Base-by-base conservation (phyloP, 257 asterid species). In the Nicotiana obtusifolia region DNA sequence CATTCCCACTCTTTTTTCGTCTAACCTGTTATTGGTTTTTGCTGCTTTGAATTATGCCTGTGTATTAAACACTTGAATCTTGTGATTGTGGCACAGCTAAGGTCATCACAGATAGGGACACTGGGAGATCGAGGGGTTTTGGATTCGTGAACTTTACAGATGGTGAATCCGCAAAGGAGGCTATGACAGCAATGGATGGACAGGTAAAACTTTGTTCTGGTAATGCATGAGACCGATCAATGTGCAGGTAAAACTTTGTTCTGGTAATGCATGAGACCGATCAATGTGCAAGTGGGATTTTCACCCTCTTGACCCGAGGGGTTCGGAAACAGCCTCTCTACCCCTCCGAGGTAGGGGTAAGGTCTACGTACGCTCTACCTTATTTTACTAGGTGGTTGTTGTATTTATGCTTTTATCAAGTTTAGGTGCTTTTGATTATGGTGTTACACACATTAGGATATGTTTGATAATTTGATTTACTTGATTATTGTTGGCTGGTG, bases 181-280 rank as follows among this genome's bases (percentile, higher is more conserved):
- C 98, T 14, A 49, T 89, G 64, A 83, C 97, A 8, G 91, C 93
- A 76, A 90, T 95, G 99, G 98, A 95, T 86, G 97, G 97, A 81
- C 91, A 92, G 90, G 99, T 93, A 79, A 81, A 84, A 37, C 5
- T 47, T 59, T 47, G 5, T 17, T 62, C 41, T 5, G 47, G 64
- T 16, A 16, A 44, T 17, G 13, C 30, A 47, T 16, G 62, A 20
- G 22, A 59, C 65, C 30, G 10, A 4, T 2, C 24, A 56, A 56
- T 56, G 2, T 56, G 10, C 62, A 56, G 19, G 62, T 56, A 79
- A 81, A 84, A 37, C 5, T 47, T 59, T 47, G 5, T 17, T 62
- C 41, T 5, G 47, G 64, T 16, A 16, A 44, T 17, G 13, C 30
- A 47, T 16, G 62, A 20, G 22, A 59, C 65, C 30, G 10, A 4